These are phyloP conservation scores for Elymus sibiricus DNA, from an alignment of 176 grass and related monocot genomes.

Conservation along the genomic window DNA sequence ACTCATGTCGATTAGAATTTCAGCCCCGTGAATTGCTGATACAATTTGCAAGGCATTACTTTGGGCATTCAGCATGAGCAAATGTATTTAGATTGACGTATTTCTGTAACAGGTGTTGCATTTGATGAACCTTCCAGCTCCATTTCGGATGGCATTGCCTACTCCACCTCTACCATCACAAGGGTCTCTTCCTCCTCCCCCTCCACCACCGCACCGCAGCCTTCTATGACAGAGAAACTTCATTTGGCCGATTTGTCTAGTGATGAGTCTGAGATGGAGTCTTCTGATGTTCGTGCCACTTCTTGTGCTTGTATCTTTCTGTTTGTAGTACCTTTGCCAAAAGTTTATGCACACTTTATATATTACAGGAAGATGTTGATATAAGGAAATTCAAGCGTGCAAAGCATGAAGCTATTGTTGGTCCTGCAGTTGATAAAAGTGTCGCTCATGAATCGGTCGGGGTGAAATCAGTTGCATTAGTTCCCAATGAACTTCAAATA, in stretches of 20 bases:
- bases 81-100: conserved; percentile 23
- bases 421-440: conserved; percentile 87
- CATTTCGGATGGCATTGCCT: conserved; percentile 94
- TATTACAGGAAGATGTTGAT: conserved; percentile 45
- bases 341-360: neutral
- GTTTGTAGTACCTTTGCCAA: neutral
- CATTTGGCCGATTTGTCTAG: conserved; percentile 59
- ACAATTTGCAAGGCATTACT: conserved; percentile 2
- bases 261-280: conserved; percentile 96
- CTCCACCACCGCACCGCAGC: conserved; percentile 15
- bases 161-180: conserved; percentile 78
- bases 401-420: conserved; percentile 73
- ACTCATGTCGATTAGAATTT: conserved; percentile 66
- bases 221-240: conserved; percentile 29
- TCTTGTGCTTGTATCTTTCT: conserved; percentile 2
- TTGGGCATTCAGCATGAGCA: neutral
- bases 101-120: conserved; percentile 65
- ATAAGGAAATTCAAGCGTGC: conserved; percentile 46
- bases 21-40: neutral
- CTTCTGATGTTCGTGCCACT: conserved; percentile 68
- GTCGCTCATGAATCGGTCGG: conserved; percentile 91
- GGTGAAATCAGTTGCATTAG: conserved; percentile 61
- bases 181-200: conserved; percentile 48
- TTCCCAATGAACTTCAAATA: conserved; percentile 71
- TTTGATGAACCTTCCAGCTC: conserved; percentile 96